Evolutionary conservation across 306 rosid genomes (phyloP).

Genomic region (Phaseolus lunatus): DNA sequence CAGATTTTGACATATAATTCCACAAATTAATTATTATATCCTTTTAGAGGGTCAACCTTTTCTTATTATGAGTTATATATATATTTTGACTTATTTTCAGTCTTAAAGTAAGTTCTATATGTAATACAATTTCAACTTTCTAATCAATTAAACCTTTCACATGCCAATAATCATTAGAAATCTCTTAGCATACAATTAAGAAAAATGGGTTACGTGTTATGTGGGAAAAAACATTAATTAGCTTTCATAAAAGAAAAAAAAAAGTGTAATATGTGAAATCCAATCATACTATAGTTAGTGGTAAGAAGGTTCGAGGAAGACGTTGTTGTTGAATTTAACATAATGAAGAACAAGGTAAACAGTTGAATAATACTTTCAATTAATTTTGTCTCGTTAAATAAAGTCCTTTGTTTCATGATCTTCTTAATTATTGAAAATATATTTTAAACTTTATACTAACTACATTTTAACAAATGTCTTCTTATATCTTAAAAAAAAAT

Average conservation of each 20-base stretch:
- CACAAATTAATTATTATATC: too few species aligned
- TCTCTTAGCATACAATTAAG: neutral
- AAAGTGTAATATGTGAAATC: neutral
- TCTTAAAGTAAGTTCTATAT: too few species aligned
- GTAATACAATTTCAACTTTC: neutral
- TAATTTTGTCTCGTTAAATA: neutral
- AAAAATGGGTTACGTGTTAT: neutral
- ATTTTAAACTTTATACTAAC: neutral
- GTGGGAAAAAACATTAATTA: neutral
- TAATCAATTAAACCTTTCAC: neutral
- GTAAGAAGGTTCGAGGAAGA: neutral
- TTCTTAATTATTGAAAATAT: neutral
- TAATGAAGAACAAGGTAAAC: neutral
- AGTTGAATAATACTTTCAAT: neutral
- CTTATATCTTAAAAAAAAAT: neutral
- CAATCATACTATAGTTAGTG: neutral
- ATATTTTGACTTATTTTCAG: too few species aligned
- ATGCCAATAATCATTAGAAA: neutral
- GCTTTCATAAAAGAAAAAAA: neutral
- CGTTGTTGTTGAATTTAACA: neutral
- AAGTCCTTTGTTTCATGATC: neutral
- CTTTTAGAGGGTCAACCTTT: too few species aligned
- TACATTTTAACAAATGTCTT: neutral
- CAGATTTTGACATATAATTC: too few species aligned
- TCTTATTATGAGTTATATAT: too few species aligned